These are phyloP conservation scores for Kluyveromyces lactis DNA, from an alignment of 805 yeast species.

Conservation along the genomic window DNA sequence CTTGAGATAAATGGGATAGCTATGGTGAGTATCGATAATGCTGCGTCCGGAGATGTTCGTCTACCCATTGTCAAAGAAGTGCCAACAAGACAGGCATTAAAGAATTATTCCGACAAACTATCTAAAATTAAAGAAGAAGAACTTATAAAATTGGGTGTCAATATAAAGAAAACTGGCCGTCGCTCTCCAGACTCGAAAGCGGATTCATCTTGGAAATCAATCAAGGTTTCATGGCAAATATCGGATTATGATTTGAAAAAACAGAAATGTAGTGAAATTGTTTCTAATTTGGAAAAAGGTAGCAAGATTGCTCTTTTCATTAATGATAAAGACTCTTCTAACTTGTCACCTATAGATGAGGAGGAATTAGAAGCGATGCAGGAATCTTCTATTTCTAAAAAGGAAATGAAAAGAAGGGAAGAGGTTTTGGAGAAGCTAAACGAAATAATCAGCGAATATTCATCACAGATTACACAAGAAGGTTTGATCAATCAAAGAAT, in stretches of 20 bases:
- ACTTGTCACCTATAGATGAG: background rate
- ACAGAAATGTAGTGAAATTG: constrained; percentile 47
- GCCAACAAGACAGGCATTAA: constrained; percentile 19
- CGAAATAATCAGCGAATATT: constrained; percentile 20
- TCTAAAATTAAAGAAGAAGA: constrained; percentile 22
- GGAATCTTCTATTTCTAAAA: constrained; percentile 16
- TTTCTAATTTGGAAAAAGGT: constrained; percentile 37
- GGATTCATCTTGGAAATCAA: constrained; percentile 34
- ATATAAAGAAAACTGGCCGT: constrained; percentile 9
- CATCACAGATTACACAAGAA: constrained; percentile 16
- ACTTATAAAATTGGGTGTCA: constrained; percentile 15
- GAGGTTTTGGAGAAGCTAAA: constrained; percentile 26
- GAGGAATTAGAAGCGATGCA: background rate
- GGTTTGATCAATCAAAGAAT: constrained; percentile 27
- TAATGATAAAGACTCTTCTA: constrained; percentile 29
- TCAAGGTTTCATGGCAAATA: constrained; percentile 50
- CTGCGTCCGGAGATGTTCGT: constrained; percentile 1
- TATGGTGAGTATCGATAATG: constrained; percentile 17
- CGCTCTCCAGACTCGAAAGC: constrained; percentile 10
- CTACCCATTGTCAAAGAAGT: constrained; percentile 24
- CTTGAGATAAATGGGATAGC: constrained; percentile 17
- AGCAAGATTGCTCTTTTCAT: constrained; percentile 33
- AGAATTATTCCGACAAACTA: constrained; percentile 21
- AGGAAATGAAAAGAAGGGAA: constrained; percentile 30
- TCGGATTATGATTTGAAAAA: constrained; percentile 42